Percentiles rank a stretch among this genome's conserved stretches.
Conservation (phyloP, 306 rosid species). For the Gleditsia sinensis region DNA sequence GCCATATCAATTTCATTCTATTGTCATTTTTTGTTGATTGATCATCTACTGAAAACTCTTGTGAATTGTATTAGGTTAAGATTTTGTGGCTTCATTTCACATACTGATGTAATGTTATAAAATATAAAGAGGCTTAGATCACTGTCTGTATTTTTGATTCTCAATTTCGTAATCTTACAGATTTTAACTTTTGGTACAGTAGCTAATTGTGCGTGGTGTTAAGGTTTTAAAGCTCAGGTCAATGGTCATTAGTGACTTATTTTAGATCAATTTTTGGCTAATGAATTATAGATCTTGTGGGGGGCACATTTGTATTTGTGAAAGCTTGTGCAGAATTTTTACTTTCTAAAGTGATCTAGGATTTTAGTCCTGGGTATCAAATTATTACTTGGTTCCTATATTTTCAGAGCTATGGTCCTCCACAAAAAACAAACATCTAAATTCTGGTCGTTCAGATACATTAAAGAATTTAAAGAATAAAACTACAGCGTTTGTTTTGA, state of each 20-base stretch:
- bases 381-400: background rate
- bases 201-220: background rate
- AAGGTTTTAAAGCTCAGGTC: background rate
- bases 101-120: background rate
- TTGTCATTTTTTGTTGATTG: background rate
- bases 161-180: too few relatives aligned
- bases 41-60: background rate
- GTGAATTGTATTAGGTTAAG: background rate
- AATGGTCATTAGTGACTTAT: too few relatives aligned
- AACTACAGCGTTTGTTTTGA: background rate
- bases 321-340: background rate
- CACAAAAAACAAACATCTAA: background rate
- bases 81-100: background rate
- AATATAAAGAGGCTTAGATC: background rate
- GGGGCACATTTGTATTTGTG: background rate
- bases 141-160: background rate
- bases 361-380: too few relatives aligned
- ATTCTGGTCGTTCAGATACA: background rate
- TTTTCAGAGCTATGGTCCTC: background rate
- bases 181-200: background rate
- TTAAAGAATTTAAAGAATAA: background rate
- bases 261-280: too few relatives aligned
- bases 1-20: slow-evolving; percentile 12
- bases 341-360: background rate
- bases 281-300: background rate